phyloP scores from a whole-genome alignment of 75 land plant genomes.

The Sequoia sempervirens region DNA sequence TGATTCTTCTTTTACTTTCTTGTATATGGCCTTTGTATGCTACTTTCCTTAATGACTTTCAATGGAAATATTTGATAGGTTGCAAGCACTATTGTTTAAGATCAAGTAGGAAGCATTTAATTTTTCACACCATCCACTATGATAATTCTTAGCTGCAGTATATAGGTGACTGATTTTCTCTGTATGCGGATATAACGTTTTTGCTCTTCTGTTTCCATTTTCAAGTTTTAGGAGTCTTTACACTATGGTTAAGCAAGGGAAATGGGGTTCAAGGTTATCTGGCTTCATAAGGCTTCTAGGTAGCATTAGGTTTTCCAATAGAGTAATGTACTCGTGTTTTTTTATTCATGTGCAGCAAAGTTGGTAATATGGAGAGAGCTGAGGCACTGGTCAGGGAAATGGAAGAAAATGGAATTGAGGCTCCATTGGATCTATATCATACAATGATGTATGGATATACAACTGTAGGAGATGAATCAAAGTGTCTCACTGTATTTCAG shows the following conservation, averaged over 20 bases:
- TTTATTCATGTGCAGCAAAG: constrained; percentile 48
- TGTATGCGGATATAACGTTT: neutral
- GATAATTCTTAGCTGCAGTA: neutral
- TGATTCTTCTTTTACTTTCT: neutral
- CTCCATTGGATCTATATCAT: too few species aligned
- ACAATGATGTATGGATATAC: too few species aligned
- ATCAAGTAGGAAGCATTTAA: neutral
- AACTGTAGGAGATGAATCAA: constrained; percentile 55
- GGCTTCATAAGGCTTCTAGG: neutral
- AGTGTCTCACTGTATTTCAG: constrained; percentile 68
- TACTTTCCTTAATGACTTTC: neutral
- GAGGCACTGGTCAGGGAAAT: constrained; percentile 80
- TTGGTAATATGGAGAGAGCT: constrained; percentile 72
- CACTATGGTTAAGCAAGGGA: neutral
- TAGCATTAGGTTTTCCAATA: neutral
- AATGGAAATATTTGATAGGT: neutral
- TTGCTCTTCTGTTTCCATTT: neutral
- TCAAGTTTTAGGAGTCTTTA: neutral
- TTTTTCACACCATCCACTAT: neutral
- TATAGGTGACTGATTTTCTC: neutral
- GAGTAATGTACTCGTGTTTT: neutral
- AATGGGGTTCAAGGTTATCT: neutral
- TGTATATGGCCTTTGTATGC: neutral
- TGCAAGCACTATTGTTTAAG: neutral
- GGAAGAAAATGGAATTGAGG: constrained; percentile 86